Conservation (phyloP, 805 yeast species). For the Starmerella apis region DNA sequence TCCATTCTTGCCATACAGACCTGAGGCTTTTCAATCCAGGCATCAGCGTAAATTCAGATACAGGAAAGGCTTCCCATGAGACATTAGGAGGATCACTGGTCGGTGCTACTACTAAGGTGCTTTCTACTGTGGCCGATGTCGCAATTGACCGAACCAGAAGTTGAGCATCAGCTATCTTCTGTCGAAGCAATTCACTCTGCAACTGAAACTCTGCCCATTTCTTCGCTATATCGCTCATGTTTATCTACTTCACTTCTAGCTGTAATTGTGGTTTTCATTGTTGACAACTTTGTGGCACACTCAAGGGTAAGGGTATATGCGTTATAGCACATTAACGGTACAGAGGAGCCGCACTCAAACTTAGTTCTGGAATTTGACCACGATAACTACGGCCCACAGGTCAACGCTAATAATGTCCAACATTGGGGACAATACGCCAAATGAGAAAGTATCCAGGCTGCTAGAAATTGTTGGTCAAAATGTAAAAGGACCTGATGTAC, state of each 20-base stretch:
- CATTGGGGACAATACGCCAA: neutral
- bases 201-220: slow-evolving; percentile 5
- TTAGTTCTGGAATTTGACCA: too few species aligned
- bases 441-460: neutral
- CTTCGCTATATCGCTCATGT: neutral
- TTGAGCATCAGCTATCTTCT: slow-evolving; percentile 4
- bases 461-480: neutral
- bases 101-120: neutral
- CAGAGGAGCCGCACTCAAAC: neutral
- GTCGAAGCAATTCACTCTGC: slow-evolving; percentile 6
- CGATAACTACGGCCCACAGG: too few species aligned
- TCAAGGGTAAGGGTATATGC: neutral
- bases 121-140: neutral
- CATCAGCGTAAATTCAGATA: neutral
- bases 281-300: neutral
- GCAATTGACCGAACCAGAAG: neutral
- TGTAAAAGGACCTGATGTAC: neutral
- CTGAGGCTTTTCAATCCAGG: neutral
- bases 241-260: neutral
- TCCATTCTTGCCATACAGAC: slow-evolving; percentile 11
- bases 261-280: neutral
- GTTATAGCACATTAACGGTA: neutral
- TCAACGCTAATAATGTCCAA: too few species aligned
- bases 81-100: neutral
- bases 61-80: neutral